phyloP scores from a whole-genome alignment of 768 basidiomycete species.

The Russula sp. region DNA sequence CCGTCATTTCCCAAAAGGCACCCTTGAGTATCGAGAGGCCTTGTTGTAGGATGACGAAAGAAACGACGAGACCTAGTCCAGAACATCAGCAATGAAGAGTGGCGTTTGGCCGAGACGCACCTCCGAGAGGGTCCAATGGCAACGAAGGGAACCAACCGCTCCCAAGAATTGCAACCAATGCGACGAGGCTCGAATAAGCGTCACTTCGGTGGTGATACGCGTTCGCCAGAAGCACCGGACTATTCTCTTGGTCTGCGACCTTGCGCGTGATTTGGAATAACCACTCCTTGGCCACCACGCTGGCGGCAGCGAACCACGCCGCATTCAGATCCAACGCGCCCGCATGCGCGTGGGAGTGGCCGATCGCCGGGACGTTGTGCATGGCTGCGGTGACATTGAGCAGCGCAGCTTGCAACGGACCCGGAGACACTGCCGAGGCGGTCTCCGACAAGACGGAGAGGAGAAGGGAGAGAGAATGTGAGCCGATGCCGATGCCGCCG shows the following conservation, averaged over 20 bases:
- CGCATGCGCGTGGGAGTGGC: slow-evolving; percentile 48
- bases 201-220: slow-evolving; percentile 98
- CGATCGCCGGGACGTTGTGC: slow-evolving; percentile 43
- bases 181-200: slow-evolving; percentile 88
- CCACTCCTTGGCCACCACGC: slow-evolving; percentile 87
- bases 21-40: slow-evolving; percentile 59
- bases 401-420: slow-evolving; percentile 58
- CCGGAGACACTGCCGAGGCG: slow-evolving; percentile 56
- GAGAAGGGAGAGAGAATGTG: slow-evolving; percentile 86
- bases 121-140: slow-evolving; percentile 92
- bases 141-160: slow-evolving; percentile 80
- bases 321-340: slow-evolving; percentile 82
- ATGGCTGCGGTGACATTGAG: slow-evolving; percentile 49
- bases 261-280: slow-evolving; percentile 82
- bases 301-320: slow-evolving; percentile 88
- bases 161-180: slow-evolving; percentile 87
- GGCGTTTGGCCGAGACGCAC: slow-evolving; percentile 36
- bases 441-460: slow-evolving; percentile 64
- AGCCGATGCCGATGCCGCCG: slow-evolving; percentile 77
- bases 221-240: slow-evolving; percentile 91
- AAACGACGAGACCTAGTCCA: slow-evolving; percentile 69
- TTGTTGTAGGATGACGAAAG: slow-evolving; percentile 80
- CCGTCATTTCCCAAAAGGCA: slow-evolving; percentile 77
- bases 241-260: slow-evolving; percentile 87
- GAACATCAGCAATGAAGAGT: not conserved